phyloP scores from a whole-genome alignment of 164 flowering plant genomes.

The Malania oleifera region DNA sequence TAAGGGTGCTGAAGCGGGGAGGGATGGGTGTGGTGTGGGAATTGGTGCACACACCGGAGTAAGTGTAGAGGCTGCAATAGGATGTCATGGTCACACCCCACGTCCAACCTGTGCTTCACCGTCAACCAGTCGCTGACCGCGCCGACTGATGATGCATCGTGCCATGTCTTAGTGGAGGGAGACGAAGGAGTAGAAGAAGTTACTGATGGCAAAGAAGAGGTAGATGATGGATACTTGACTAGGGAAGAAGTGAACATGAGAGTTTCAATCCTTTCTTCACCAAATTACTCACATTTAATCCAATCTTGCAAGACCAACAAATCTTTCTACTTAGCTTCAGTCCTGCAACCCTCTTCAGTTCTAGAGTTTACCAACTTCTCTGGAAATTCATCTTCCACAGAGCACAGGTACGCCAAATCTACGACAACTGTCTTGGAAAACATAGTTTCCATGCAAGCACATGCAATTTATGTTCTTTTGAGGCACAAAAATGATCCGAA shows the following conservation, averaged over 20 bases:
- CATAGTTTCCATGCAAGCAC: constrained; percentile 10
- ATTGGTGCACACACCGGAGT: constrained; percentile 79
- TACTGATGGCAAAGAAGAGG: too few species aligned
- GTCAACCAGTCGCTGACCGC: too few species aligned
- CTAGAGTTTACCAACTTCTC: constrained; percentile 3
- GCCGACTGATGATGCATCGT: too few species aligned
- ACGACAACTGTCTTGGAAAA: constrained; percentile 3
- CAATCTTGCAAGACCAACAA: neutral
- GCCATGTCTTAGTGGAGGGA: too few species aligned
- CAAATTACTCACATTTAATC: neutral
- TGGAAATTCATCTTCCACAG: neutral
- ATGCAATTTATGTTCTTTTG: constrained; percentile 37
- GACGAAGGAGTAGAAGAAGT: too few species aligned
- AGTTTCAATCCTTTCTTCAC: neutral
- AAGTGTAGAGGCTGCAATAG: constrained; percentile 64
- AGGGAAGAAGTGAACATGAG: too few species aligned
- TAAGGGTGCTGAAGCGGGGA: constrained; percentile 83
- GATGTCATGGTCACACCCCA: too few species aligned
- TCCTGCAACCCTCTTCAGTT: neutral
- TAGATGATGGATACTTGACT: too few species aligned
- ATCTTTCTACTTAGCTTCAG: neutral
- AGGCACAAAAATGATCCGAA: constrained; percentile 27
- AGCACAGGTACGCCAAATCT: neutral
- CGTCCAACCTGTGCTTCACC: too few species aligned
- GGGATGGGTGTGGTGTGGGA: constrained; percentile 94